Conservation (phyloP, 441 rosid genomes). For the Arabidopsis lyrata region DNA sequence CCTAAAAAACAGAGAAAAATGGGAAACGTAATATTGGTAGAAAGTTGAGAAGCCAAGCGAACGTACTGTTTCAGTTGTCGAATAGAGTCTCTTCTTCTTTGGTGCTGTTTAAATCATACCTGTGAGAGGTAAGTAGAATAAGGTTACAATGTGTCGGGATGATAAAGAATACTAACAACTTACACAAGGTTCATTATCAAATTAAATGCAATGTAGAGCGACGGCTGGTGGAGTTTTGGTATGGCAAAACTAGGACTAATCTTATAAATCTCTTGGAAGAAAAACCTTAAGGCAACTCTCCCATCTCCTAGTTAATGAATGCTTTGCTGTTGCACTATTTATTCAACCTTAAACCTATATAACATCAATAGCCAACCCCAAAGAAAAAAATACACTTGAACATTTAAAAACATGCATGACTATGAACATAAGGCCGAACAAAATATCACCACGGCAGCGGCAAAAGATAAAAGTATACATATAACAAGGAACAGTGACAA, state of each 20-base stretch:
- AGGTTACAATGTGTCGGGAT: conserved; percentile 22
- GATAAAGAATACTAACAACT: conserved; percentile 5
- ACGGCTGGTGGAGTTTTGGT: neutral
- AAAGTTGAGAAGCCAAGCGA: conserved; percentile 21
- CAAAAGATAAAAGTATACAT: neutral
- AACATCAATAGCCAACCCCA: conserved; percentile 15
- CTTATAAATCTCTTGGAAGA: conserved; percentile 18
- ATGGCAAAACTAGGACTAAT: conserved; percentile 8
- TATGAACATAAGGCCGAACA: conserved; percentile 16
- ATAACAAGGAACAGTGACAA: conserved; percentile 24
- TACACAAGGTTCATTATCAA: conserved; percentile 11
- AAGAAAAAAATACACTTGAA: conserved; percentile 16
- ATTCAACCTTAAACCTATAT: conserved; percentile 27
- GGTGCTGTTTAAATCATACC: conserved; percentile 74
- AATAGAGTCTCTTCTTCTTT: conserved; percentile 65
- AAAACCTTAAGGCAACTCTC: conserved; percentile 3
- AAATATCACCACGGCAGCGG: neutral
- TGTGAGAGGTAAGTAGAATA: conserved; percentile 44
- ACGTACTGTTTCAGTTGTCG: conserved; percentile 67
- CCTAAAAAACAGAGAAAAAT: conserved; percentile 23
- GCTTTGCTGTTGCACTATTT: neutral
- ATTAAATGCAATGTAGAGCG: neutral
- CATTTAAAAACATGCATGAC: conserved; percentile 18
- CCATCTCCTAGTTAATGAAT: conserved; percentile 22
- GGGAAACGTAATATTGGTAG: conserved; percentile 1